Evolutionary conservation across 768 basidiomycete genomes (phyloP).

Genomic region (Russula abietina): DNA sequence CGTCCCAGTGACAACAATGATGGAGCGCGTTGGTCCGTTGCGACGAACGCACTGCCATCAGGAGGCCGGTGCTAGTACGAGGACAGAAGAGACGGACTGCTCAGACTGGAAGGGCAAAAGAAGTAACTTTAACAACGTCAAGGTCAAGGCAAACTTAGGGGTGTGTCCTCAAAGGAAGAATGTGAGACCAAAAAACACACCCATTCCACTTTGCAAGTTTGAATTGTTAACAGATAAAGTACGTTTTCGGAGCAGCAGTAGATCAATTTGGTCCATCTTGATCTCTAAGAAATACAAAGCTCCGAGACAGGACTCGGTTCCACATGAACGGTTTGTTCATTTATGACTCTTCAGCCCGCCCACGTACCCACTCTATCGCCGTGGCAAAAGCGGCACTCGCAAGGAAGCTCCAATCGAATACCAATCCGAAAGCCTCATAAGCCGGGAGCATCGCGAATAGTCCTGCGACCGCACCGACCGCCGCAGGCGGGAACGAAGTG

Average conservation of each 20-base stretch:
- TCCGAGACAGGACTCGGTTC: background rate
- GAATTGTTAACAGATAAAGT: background rate
- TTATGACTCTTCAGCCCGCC: constrained; percentile 4
- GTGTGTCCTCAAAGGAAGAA: background rate
- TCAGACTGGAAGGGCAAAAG: background rate
- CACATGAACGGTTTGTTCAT: background rate
- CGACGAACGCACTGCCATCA: too few relatives aligned
- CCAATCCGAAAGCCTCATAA: constrained; percentile 64
- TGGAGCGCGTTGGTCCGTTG: too few relatives aligned
- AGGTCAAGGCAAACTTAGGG: background rate
- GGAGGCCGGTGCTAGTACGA: too few relatives aligned
- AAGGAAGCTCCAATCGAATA: constrained; percentile 73
- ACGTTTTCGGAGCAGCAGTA: background rate
- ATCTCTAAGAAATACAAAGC: background rate
- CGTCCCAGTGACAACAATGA: too few relatives aligned
- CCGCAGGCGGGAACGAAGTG: constrained; percentile 67
- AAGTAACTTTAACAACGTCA: background rate
- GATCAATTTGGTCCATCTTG: background rate
- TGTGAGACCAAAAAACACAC: background rate
- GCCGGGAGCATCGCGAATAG: constrained; percentile 68
- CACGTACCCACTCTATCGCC: constrained; percentile 46
- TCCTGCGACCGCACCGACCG: constrained; percentile 35
- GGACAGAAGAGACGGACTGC: too few relatives aligned
- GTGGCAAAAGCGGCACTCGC: constrained; percentile 46
- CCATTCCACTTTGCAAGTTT: background rate